Base-by-base conservation (phyloP, 2,329 filamentous ascomycete genomes). In the Leptosphaerulina australis region DNA sequence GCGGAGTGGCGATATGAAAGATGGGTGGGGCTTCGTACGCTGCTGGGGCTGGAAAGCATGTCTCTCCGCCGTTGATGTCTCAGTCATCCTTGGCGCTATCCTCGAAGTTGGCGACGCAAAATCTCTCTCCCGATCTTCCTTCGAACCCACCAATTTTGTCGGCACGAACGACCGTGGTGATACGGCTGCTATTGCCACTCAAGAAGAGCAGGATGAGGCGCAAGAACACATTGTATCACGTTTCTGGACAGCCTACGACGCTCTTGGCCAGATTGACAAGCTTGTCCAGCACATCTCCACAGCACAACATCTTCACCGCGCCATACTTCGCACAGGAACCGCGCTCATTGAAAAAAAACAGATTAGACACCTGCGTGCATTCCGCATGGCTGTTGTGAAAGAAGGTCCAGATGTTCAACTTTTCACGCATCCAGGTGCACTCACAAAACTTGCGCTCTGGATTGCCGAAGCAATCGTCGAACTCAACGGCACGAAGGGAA, bases 11-110 rank as follows among this genome's bases (percentile, higher is more conserved):
- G 86, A 87, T 17, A 84, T 85, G 36, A 93, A 93, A 67, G 91
- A 96, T 70, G 92, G 91, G 9, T 97, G 93, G 93, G 93, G 94
- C 0, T 99, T 97, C 68, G 93, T 97, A 14, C 84, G 92, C 50
- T 96, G 91, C 69, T 99, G 94, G 94, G 94, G 94, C 9, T 99
- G 92, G 92, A 88, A 92, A 69, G 93, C 92, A 0, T 97, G 93
- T 39, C 79, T 97, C 20, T 95, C 90, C 55, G 94, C 94, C 5
- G 89, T 93, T 38, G 94, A 99, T 69, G 91, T 97, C 0, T 91
- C 90, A n/a, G 90, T 96, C 12, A 86, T 97, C 22, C 83, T 97
- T 15, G 91, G 91, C 43, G 91, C 93, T 12, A 87, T 99, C 37
- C 83, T 99, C 1, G 94, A 99, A 76, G 91, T 97, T 21, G 93